These are phyloP conservation scores for Stagonosporopsis vannaccii DNA, from an alignment of 2,329 filamentous ascomycete species.

Conservation along the genomic window DNA sequence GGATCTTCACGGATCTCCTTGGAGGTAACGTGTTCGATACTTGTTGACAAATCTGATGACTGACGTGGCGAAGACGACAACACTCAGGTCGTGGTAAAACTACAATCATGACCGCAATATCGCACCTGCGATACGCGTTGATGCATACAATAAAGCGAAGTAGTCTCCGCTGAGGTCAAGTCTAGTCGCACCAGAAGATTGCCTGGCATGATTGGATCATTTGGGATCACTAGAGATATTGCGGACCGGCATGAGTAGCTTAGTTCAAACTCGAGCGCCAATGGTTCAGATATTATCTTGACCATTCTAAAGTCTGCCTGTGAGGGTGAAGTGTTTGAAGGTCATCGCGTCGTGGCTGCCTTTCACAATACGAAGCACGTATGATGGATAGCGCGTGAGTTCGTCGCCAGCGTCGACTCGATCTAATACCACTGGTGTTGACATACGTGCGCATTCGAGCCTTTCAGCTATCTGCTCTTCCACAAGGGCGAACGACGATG, in stretches of 20 bases:
- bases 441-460: background rate
- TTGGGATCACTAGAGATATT: background rate
- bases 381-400: background rate
- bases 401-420: too few relatives aligned
- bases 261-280: background rate
- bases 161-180: background rate
- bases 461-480: too few relatives aligned
- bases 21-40: slow-evolving; percentile 19
- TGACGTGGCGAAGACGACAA: slow-evolving; percentile 10
- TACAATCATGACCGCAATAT: slow-evolving; percentile 7
- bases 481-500: too few relatives aligned
- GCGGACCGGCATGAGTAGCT: background rate
- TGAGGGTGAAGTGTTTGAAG: background rate
- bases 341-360: background rate
- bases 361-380: background rate
- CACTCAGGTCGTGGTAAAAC: slow-evolving; percentile 17
- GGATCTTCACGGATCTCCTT: slow-evolving; percentile 26
- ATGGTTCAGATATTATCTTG: background rate
- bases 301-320: background rate
- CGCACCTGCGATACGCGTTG: background rate
- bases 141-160: background rate
- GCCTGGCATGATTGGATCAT: background rate
- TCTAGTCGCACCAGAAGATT: background rate
- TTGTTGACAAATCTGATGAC: background rate
- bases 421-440: background rate